These are phyloP conservation scores for Malassezia obtusa DNA, from an alignment of 1,284 basidiomycete genomes.

Conservation along the genomic window DNA sequence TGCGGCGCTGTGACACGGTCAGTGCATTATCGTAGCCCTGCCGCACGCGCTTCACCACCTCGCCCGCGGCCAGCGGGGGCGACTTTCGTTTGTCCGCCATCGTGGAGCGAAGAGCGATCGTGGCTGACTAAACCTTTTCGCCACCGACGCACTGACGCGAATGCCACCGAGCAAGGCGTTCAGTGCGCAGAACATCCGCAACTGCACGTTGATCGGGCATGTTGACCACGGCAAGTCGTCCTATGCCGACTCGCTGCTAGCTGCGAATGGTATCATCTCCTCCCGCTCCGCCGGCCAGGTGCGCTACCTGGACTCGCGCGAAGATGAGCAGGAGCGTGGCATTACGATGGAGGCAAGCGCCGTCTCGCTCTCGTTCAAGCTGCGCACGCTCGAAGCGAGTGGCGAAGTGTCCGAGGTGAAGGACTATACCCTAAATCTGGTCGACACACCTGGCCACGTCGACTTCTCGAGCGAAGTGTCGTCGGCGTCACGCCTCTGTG, in stretches of 20 bases:
- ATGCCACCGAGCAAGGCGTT: conserved; percentile 24
- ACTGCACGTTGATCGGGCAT: conserved; percentile 46
- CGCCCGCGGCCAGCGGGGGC: conserved; percentile 21
- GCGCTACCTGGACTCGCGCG: conserved; percentile 85
- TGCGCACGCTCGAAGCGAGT: conserved; percentile 28
- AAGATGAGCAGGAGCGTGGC: conserved; percentile 93
- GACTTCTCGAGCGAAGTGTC: conserved; percentile 97
- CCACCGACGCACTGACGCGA: neutral
- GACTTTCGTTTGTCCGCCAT: conserved; percentile 43
- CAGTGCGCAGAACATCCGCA: conserved; percentile 41
- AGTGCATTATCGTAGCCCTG: conserved; percentile 22
- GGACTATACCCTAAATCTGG: conserved; percentile 79
- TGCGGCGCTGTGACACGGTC: conserved; percentile 32
- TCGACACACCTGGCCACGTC: conserved; percentile 97
- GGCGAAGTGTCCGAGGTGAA: conserved; percentile 38
- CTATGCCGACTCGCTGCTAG: conserved; percentile 86
- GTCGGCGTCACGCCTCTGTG: conserved; percentile 81
- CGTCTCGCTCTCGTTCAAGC: conserved; percentile 50
- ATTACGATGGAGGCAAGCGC: conserved; percentile 99
- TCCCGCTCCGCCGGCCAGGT: conserved; percentile 89
- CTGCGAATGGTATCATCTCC: conserved; percentile 96
- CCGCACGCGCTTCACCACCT: conserved; percentile 35
- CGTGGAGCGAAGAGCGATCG: neutral
- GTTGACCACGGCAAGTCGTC: conserved; percentile 51
- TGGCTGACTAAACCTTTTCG: conserved; percentile 3